Conservation (phyloP, 108 stramenopile genomes). For the Schizochytrium sp. region DNA sequence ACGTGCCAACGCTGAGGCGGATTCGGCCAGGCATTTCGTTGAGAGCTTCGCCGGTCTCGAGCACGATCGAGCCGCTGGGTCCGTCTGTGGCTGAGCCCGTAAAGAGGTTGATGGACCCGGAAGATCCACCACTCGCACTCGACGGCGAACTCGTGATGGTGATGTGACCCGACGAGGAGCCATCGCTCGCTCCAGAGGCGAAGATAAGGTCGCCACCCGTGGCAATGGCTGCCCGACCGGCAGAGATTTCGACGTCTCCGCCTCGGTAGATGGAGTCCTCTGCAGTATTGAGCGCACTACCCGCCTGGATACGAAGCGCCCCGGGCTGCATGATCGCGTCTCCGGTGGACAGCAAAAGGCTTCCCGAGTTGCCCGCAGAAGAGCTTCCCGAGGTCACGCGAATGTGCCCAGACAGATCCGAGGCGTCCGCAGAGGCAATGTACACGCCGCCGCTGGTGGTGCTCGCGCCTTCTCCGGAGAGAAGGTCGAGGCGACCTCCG, state of each 20-base stretch:
- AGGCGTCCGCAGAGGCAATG: conserved; percentile 22
- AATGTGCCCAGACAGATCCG: conserved; percentile 22
- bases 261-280: neutral
- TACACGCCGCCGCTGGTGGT: conserved; percentile 7
- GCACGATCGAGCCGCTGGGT: conserved; percentile 27
- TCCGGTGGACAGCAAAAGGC: neutral
- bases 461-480: neutral
- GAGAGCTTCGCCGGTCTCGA: conserved; percentile 19
- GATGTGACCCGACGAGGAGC: neutral
- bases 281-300: neutral
- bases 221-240: neutral
- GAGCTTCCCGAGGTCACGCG: conserved; percentile 21
- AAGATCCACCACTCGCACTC: neutral
- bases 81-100: conserved; percentile 26
- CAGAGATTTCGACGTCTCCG: neutral
- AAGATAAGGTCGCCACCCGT: neutral
- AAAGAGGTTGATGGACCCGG: neutral
- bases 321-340: neutral
- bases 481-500: conserved; percentile 11
- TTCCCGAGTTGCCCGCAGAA: neutral
- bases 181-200: neutral
- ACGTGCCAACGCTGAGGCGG: conserved; percentile 23
- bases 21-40: neutral
- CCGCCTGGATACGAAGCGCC: neutral
- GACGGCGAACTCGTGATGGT: neutral